Base-by-base conservation (phyloP, 2,329 filamentous ascomycete genomes). In the Beauveria scarabaeidicola region DNA sequence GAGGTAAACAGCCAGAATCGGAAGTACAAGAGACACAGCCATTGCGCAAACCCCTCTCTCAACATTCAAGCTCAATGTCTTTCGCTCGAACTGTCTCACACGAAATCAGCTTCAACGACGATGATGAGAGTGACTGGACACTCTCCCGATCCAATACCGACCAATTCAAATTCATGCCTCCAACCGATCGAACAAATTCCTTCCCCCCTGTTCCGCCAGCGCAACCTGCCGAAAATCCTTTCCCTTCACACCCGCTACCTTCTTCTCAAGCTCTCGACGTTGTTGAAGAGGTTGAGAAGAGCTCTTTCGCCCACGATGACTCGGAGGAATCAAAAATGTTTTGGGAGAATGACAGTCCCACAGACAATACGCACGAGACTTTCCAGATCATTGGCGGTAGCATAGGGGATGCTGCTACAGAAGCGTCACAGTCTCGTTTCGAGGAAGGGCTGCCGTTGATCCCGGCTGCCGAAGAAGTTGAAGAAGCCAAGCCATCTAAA, bases 391-490 rank as follows among this genome's bases (percentile, higher is more conserved):
- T 79, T 50, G 78, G 78, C 9, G 75, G 78, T 15, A 75, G 79
- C 21, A 62, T 78, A 1, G 68, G 72, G 23, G 74, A 71, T 46
- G 63, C 69, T 1, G 71, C 75, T 13, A 75, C 75, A 40, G 74
- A 78, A 41, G 74, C 74, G 23, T 73, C 75, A 1, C 81, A 87
- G 27, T 80, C 81, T 25, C 81, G 87, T 48, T 90, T 81, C 63
- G 86, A 89, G 61, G 88, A 91, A 72, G 87, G 87, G 0, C 61
- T 90, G 5, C 87, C 87, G 1, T 71, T 91, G 61, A 83, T 84
- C 75, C 77, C 21, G 70, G 74, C 52, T 1, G 44, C 59, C 56
- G 44, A 41, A 7, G 36, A 64, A 23, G 23, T 19, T 25, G 47
- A 36, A 19, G 13, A 46, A 13, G 38, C 11, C 9, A 15, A 53